Evolutionary conservation across 2,329 filamentous ascomycete genomes (phyloP).

Genomic region (Arthrinium phaeospermum): DNA sequence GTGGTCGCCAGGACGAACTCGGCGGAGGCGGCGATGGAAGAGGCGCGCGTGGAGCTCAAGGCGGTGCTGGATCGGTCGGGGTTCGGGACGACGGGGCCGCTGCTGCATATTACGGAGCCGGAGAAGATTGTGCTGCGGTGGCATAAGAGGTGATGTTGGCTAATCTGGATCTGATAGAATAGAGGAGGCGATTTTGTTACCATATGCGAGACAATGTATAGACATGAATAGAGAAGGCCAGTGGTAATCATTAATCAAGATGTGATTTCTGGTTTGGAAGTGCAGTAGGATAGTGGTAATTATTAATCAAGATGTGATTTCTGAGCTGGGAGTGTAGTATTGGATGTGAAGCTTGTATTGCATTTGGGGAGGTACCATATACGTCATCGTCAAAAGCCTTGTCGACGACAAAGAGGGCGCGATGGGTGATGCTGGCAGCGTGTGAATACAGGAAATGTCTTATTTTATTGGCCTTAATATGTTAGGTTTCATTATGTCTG

Average conservation of each 20-base stretch:
- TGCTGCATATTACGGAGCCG: slow-evolving; percentile 16
- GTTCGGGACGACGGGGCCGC: slow-evolving; percentile 7
- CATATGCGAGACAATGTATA: neutral
- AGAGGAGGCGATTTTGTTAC: neutral
- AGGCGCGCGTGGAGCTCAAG: slow-evolving; percentile 8
- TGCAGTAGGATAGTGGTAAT: too few relatives aligned
- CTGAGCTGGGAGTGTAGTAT: too few relatives aligned
- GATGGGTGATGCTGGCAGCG: neutral
- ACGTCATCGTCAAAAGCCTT: neutral
- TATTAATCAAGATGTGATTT: neutral
- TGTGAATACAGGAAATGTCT: neutral
- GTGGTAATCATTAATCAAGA: neutral
- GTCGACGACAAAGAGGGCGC: neutral
- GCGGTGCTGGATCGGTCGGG: neutral
- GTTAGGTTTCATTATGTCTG: neutral
- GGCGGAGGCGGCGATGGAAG: neutral
- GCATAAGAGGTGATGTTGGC: neutral
- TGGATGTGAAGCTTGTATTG: too few relatives aligned
- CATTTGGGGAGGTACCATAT: neutral
- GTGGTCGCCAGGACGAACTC: neutral
- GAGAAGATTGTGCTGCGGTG: slow-evolving; percentile 18
- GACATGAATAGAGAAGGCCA: neutral
- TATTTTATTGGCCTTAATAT: neutral
- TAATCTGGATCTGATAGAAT: neutral
- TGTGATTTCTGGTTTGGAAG: neutral